Evolutionary conservation across 495 filamentous ascomycete species (phyloP).

Genomic region (Aspergillus sclerotiicarbonarius): DNA sequence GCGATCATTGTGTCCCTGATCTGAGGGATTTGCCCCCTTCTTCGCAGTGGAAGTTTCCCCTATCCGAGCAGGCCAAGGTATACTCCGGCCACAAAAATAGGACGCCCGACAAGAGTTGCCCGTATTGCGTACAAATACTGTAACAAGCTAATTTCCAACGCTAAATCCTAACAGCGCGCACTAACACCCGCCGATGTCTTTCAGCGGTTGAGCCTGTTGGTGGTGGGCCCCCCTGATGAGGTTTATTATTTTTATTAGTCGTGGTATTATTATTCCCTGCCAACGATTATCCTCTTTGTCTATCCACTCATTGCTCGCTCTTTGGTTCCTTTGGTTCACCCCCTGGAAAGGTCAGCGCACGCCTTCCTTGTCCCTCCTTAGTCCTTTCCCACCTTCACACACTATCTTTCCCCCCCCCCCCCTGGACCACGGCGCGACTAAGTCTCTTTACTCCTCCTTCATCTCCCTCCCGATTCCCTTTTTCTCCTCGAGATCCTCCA

Average conservation of each 20-base stretch:
- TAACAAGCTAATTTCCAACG: not conserved
- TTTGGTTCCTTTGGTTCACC: slow-evolving; percentile 6
- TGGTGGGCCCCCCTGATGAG: slow-evolving; percentile 3
- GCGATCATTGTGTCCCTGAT: too few relatives aligned
- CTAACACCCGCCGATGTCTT: not conserved
- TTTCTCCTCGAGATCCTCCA: slow-evolving; percentile 24
- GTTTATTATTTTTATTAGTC: slow-evolving; percentile 7
- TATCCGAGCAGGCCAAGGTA: too few relatives aligned
- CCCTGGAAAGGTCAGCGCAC: slow-evolving; percentile 16
- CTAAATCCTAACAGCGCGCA: not conserved
- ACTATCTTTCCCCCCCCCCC: slow-evolving; percentile 1
- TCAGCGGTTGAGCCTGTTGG: not conserved
- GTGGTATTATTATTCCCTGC: slow-evolving; percentile 3
- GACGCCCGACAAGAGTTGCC: too few relatives aligned
- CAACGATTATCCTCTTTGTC: slow-evolving; percentile 7
- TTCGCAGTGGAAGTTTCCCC: too few relatives aligned
- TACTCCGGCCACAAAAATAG: too few relatives aligned
- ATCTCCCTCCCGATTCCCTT: slow-evolving; percentile 22
- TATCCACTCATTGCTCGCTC: slow-evolving; percentile 15
- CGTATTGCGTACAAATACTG: not conserved
- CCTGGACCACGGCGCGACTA: slow-evolving; percentile 15
- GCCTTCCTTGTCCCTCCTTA: slow-evolving; percentile 13
- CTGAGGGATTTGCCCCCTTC: too few relatives aligned
- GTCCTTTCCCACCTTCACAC: not conserved
- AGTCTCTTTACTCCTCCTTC: slow-evolving; percentile 16